Evolutionary conservation across 2,329 filamentous ascomycete genomes (phyloP).

Genomic region (Talaromyces sp.): DNA sequence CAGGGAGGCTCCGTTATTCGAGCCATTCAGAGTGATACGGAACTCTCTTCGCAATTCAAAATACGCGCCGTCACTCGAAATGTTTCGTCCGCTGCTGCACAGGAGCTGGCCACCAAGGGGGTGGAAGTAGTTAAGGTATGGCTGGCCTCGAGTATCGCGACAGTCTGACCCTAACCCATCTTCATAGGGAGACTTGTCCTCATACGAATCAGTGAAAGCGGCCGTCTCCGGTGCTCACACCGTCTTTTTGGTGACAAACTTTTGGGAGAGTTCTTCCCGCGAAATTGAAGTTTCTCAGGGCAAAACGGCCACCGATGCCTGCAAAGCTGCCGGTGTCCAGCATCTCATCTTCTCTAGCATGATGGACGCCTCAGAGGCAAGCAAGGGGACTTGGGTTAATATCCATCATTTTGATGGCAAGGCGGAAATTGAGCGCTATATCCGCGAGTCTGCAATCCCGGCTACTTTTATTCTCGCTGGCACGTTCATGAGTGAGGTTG

Average conservation of each 20-base stretch:
- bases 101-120: slow-evolving; percentile 42
- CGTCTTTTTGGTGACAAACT: slow-evolving; percentile 52
- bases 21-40: slow-evolving; percentile 37
- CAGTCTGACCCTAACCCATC: background rate
- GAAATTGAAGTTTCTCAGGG: slow-evolving; percentile 21
- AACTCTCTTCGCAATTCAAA: slow-evolving; percentile 44
- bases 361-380: slow-evolving; percentile 19
- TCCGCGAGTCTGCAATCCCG: slow-evolving; percentile 45
- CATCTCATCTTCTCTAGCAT: slow-evolving; percentile 29
- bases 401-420: slow-evolving; percentile 55
- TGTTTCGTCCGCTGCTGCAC: slow-evolving; percentile 38
- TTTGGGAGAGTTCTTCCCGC: slow-evolving; percentile 22
- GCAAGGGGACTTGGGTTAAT: slow-evolving; percentile 24
- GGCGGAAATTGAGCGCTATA: slow-evolving; percentile 54
- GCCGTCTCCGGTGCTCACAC: slow-evolving; percentile 45
- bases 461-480: slow-evolving; percentile 52
- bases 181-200: slow-evolving; percentile 48
- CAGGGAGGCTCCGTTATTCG: slow-evolving; percentile 56
- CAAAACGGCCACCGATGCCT: slow-evolving; percentile 24
- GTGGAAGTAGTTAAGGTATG: slow-evolving; percentile 48
- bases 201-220: slow-evolving; percentile 39
- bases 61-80: slow-evolving; percentile 56
- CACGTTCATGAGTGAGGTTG: slow-evolving; percentile 49
- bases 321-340: slow-evolving; percentile 22
- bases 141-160: background rate